These are phyloP conservation scores for Phialemoniopsis sp. DNA, from an alignment of 2,329 filamentous ascomycete genomes.

Conservation along the genomic window DNA sequence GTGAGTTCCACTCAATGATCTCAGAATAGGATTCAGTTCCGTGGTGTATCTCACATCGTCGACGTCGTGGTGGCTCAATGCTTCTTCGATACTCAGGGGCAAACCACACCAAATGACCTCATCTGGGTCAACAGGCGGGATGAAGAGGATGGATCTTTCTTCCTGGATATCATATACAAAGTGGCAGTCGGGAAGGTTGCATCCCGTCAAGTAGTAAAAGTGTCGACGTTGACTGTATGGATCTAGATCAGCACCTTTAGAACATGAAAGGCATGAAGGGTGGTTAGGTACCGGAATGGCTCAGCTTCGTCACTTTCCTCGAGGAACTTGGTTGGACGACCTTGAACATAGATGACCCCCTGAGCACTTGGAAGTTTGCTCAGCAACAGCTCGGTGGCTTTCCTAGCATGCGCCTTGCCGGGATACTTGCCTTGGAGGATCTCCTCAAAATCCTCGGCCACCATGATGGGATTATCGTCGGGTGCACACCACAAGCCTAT, in stretches of 20 bases:
- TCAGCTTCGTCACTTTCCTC: background rate
- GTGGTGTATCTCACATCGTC: slow-evolving; percentile 71
- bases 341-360: too few relatives aligned
- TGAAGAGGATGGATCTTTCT: slow-evolving; percentile 77
- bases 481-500: too few relatives aligned
- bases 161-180: slow-evolving; percentile 75
- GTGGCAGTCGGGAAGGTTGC: slow-evolving; percentile 72
- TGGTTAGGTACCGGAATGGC: background rate
- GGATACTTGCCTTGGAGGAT: slow-evolving; percentile 66
- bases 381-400: slow-evolving; percentile 51
- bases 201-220: slow-evolving; percentile 95
- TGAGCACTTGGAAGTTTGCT: slow-evolving; percentile 56
- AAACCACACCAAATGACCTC: slow-evolving; percentile 92
- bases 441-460: slow-evolving; percentile 32
- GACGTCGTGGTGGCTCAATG: slow-evolving; percentile 72
- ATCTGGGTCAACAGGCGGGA: slow-evolving; percentile 84
- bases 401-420: slow-evolving; percentile 79
- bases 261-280: background rate
- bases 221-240: slow-evolving; percentile 71
- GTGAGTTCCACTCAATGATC: slow-evolving; percentile 55
- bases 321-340: too few relatives aligned
- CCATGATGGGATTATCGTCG: slow-evolving; percentile 1
- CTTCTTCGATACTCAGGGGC: slow-evolving; percentile 72
- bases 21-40: slow-evolving; percentile 70
- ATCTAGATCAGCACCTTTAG: background rate